A percentile compares a stretch with the other conserved stretches of the same genome.
These are phyloP conservation scores for Salix koriyanagi DNA, from an alignment of 345 rosid species.

Conservation along the genomic window DNA sequence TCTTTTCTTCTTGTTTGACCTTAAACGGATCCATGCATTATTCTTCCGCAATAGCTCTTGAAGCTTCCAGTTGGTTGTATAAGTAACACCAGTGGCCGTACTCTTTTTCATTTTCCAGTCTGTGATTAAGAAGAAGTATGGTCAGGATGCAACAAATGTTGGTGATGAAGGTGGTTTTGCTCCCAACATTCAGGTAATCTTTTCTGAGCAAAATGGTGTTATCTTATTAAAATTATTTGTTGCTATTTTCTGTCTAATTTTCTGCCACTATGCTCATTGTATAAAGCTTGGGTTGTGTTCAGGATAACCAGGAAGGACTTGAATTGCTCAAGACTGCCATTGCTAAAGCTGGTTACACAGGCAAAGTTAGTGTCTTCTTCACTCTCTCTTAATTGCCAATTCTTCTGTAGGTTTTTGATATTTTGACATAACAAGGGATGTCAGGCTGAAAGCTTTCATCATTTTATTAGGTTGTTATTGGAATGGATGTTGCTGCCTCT, in stretches of 20 bases:
- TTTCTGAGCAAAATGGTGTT: background rate
- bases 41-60: too few relatives aligned
- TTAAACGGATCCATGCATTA: too few relatives aligned
- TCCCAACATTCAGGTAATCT: slow-evolving; percentile 51
- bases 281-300: slow-evolving; percentile 5
- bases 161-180: slow-evolving; percentile 72
- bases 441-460: background rate
- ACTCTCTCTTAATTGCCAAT: background rate
- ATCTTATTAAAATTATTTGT: background rate
- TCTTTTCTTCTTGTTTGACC: too few relatives aligned
- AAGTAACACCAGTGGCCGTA: background rate
- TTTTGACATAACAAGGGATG: background rate
- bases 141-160: slow-evolving; percentile 63
- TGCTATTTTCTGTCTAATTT: background rate
- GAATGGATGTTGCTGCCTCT: slow-evolving; percentile 99
- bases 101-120: slow-evolving; percentile 22
- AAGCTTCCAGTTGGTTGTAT: background rate
- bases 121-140: slow-evolving; percentile 61
- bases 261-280: slow-evolving; percentile 1
- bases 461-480: slow-evolving; percentile 75
- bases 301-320: slow-evolving; percentile 99
- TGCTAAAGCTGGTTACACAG: slow-evolving; percentile 87
- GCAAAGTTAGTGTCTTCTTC: slow-evolving; percentile 49
- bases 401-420: background rate
- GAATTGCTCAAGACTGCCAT: slow-evolving; percentile 92